phyloP scores from a whole-genome alignment of 228 moss, liverwort and hornwort genomes.

The Sphagnum magellanicum region DNA sequence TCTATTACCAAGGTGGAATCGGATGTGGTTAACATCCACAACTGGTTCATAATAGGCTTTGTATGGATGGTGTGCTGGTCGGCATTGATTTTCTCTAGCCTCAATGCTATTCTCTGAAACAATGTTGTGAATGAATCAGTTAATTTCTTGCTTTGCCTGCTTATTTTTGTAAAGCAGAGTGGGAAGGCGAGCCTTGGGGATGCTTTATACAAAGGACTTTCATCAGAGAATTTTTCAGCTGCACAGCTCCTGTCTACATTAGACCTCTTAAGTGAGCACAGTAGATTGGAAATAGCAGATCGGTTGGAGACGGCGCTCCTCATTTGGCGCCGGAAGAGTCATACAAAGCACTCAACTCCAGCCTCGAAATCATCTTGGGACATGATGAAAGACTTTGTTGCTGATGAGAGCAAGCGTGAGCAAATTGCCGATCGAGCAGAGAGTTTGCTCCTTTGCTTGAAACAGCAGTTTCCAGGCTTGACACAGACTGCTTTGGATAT shows the following conservation, averaged over 20 bases:
- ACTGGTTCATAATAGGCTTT: no score
- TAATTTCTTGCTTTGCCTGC: not conserved
- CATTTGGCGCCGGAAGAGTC: constrained; percentile 78
- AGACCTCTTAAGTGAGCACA: constrained; percentile 78
- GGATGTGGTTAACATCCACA: no score
- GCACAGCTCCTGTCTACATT: constrained; percentile 61
- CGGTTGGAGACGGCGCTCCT: constrained; percentile 73
- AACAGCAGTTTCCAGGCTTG: constrained; percentile 83
- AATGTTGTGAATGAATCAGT: not conserved
- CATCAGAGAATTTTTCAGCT: constrained; percentile 74
- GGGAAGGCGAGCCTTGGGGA: constrained; percentile 80
- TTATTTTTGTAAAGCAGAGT: constrained; percentile 34
- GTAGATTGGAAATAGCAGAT: constrained; percentile 77
- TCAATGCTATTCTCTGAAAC: not conserved
- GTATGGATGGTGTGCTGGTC: no score
- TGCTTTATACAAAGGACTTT: constrained; percentile 56
- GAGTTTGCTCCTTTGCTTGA: constrained; percentile 60
- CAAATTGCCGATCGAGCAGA: constrained; percentile 74
- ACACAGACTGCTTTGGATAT: constrained; percentile 81
- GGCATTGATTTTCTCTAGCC: not conserved
- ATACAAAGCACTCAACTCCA: constrained; percentile 45
- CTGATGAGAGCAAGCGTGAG: constrained; percentile 63
- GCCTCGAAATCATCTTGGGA: constrained; percentile 73
- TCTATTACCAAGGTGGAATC: no score
- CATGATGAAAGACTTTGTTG: constrained; percentile 71